Evolutionary conservation across 2,329 filamentous ascomycete species (phyloP), one percentile per base, ranked within the genome.

Genomic region (Drechslera avenae): DNA sequence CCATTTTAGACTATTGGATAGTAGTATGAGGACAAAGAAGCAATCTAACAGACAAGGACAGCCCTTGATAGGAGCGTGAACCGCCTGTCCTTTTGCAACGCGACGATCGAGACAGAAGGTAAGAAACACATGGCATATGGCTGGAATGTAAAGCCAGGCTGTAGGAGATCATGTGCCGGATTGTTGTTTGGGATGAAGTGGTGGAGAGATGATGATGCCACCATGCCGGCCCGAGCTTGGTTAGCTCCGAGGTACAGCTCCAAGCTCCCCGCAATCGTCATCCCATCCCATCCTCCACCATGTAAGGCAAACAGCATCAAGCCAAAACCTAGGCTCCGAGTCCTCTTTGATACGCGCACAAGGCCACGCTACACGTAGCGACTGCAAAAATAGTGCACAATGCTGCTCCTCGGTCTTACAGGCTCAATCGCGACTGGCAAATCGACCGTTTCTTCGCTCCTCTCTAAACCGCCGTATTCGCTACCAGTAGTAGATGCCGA

Each of bases 401-500:
- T 97, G 94, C 84, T 97, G 40, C 86, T 99, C 67, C 91, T 99
- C 65, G 94, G 94, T 50, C 85, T 99, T 19, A 99, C 94, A 7
- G 94, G 94, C 72, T 96, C 92, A 54, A 97, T 99, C 71, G 94
- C 94, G 54, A 99, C 94, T 5, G 94, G 94, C 73, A 99, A 99
- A 83, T 96, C 93, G 37, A 99, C 93, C 60, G 91, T 97, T 47
- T 96, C 94, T 21, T 81, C 83, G 32, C 83, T 96, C 63, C 89
- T 99, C 65, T 85, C 88, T 42, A 81, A 84, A 4, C 80, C 89
- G 4, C 94, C 93, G 0, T 89, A 97, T 79, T 87, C 84, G 54
- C 83, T 99, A 55, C 92, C 94, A 66, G 83, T 99, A 63, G 87
- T 99, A 78, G 94, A 99, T 71, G 93, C 94, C 70, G 94, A 99